Percentiles rank a stretch among this genome's conserved stretches.
These are phyloP conservation scores for Nidularia pulvinata DNA, from an alignment of 768 basidiomycete species.

Conservation along the genomic window DNA sequence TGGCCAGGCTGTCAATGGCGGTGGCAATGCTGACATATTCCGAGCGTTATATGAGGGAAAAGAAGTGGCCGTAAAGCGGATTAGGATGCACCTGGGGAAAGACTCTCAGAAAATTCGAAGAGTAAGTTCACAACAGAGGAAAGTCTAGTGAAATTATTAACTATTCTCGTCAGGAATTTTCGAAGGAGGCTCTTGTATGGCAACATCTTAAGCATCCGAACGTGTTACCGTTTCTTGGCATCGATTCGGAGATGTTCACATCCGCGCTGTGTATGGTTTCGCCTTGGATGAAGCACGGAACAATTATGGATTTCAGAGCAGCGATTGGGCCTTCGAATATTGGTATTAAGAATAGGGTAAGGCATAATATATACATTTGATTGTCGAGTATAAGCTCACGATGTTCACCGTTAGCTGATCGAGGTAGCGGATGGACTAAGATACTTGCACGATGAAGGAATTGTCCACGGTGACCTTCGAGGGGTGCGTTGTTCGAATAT, in stretches of 20 bases:
- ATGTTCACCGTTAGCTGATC: not conserved
- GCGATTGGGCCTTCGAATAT: slow-evolving; percentile 9
- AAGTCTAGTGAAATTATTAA: not conserved
- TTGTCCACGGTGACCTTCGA: slow-evolving; percentile 17
- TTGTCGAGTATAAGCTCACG: not conserved
- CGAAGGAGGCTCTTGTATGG: slow-evolving; percentile 22
- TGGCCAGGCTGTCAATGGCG: slow-evolving; percentile 16
- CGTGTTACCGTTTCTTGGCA: slow-evolving; percentile 21
- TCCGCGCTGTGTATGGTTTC: slow-evolving; percentile 19
- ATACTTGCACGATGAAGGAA: slow-evolving; percentile 11
- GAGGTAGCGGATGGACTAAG: slow-evolving; percentile 12
- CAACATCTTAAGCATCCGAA: slow-evolving; percentile 17
- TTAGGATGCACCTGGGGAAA: slow-evolving; percentile 14
- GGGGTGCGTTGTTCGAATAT: slow-evolving; percentile 7
- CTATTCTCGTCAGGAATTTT: slow-evolving; percentile 12
- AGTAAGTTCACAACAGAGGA: slow-evolving; percentile 1
- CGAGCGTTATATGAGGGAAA: slow-evolving; percentile 13
- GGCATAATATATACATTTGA: slow-evolving; percentile 3
- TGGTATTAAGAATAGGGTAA: slow-evolving; percentile 14
- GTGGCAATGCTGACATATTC: slow-evolving; percentile 25
- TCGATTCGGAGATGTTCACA: slow-evolving; percentile 16
- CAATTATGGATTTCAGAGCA: slow-evolving; percentile 11
- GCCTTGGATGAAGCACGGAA: slow-evolving; percentile 20
- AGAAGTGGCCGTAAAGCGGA: slow-evolving; percentile 21
- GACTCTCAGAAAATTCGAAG: slow-evolving; percentile 11